Evolutionary conservation across 2,329 filamentous ascomycete genomes (phyloP).

Genomic region (Cladophialophora immunda): DNA sequence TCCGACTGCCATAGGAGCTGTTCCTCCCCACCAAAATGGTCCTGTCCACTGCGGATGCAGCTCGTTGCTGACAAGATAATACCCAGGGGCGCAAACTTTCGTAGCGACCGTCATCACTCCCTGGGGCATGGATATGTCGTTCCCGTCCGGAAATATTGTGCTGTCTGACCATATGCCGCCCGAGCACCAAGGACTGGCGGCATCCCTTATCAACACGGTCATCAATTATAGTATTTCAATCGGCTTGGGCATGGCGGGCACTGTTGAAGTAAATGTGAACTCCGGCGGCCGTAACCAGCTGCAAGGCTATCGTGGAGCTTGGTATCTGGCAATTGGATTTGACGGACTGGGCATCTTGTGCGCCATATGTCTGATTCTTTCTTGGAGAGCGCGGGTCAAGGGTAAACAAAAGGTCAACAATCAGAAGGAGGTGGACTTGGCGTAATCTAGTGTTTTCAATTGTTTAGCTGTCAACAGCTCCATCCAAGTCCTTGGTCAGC

Average conservation of each 20-base stretch:
- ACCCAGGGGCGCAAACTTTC: conserved; percentile 63
- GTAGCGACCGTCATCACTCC: conserved; percentile 62
- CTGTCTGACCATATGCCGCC: conserved; percentile 49
- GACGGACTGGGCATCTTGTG: conserved; percentile 41
- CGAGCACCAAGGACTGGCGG: conserved; percentile 54
- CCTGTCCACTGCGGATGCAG: not conserved
- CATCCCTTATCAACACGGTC: conserved; percentile 49
- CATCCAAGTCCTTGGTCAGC: not conserved
- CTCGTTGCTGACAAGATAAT: not conserved
- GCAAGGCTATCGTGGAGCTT: conserved; percentile 50
- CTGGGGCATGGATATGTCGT: conserved; percentile 54
- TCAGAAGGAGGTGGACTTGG: conserved; percentile 23
- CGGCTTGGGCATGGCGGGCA: conserved; percentile 54
- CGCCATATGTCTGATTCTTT: conserved; percentile 26
- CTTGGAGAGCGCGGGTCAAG: conserved; percentile 23
- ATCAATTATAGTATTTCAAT: conserved; percentile 55
- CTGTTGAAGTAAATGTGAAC: conserved; percentile 52
- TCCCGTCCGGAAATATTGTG: conserved; percentile 52
- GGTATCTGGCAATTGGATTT: conserved; percentile 51
- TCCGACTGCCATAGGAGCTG: not conserved
- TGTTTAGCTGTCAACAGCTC: conserved; percentile 13
- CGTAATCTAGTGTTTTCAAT: conserved; percentile 45
- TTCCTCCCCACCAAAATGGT: no score
- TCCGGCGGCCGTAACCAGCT: conserved; percentile 46
- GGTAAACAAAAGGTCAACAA: conserved; percentile 24